A percentile compares a stretch with the other conserved stretches of the same genome.
phyloP scores from a whole-genome alignment of 345 rosid genomes.

The Salix dunnii region DNA sequence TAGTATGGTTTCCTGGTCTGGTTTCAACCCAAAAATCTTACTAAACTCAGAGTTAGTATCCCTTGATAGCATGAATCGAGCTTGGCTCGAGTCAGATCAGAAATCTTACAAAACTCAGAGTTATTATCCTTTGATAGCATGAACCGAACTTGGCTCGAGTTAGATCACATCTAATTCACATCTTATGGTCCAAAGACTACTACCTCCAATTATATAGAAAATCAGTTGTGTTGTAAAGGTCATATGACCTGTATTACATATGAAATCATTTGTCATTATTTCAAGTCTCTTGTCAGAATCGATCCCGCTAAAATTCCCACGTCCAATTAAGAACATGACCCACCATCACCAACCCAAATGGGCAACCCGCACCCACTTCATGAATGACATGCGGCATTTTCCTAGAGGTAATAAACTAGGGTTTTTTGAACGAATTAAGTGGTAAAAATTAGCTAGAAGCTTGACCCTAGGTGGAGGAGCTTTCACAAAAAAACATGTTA shows the following conservation, averaged over 20 bases:
- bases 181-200: background rate
- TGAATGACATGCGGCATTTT: background rate
- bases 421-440: background rate
- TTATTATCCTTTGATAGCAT: too few species aligned
- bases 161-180: background rate
- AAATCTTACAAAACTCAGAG: too few species aligned
- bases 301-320: constrained; percentile 10
- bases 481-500: background rate
- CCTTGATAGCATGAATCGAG: too few species aligned
- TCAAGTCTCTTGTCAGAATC: background rate
- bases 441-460: background rate
- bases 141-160: too few species aligned
- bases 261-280: background rate
- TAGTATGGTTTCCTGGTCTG: too few species aligned
- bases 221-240: too few species aligned
- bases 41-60: too few species aligned
- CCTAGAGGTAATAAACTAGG: background rate
- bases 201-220: background rate
- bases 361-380: background rate
- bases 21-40: too few species aligned
- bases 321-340: background rate
- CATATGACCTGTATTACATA: background rate
- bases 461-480: background rate
- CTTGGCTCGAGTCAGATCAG: too few species aligned
- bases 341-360: background rate